These are phyloP conservation scores for Takashimella koratensis DNA, from an alignment of 1,284 basidiomycete species.

Conservation along the genomic window DNA sequence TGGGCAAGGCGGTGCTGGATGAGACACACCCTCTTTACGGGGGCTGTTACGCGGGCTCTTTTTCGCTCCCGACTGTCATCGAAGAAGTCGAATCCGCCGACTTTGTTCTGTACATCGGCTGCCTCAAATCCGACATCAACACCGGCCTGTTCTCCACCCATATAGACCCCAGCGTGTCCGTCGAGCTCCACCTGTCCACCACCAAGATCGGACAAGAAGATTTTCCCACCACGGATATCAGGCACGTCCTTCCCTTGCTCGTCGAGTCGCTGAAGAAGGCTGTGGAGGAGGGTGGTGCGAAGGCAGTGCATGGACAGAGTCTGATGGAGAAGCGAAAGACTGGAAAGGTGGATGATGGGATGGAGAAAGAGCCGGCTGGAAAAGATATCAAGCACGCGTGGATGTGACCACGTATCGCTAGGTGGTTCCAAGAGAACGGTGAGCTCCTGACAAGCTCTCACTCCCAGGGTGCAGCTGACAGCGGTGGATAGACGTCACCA, in stretches of 20 bases:
- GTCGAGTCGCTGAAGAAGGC: slow-evolving; percentile 38
- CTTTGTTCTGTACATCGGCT: slow-evolving; percentile 79
- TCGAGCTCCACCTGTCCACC: slow-evolving; percentile 77
- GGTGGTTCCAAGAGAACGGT: slow-evolving; percentile 69
- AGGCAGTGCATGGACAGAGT: slow-evolving; percentile 17
- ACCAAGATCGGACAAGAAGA: slow-evolving; percentile 58
- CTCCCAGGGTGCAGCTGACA: too few relatives aligned
- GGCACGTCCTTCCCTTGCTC: slow-evolving; percentile 49
- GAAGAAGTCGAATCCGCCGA: slow-evolving; percentile 76
- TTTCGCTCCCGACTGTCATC: slow-evolving; percentile 67
- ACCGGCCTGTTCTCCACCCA: slow-evolving; percentile 53
- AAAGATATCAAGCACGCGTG: slow-evolving; percentile 63
- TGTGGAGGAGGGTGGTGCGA: slow-evolving; percentile 19
- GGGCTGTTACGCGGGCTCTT: slow-evolving; percentile 77
- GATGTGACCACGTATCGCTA: slow-evolving; percentile 80
- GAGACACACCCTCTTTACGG: slow-evolving; percentile 79
- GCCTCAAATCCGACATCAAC: slow-evolving; percentile 83
- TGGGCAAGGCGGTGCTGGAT: slow-evolving; percentile 82
- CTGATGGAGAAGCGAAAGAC: slow-evolving; percentile 29
- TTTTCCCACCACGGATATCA: slow-evolving; percentile 51
- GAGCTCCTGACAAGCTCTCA: slow-evolving; percentile 40
- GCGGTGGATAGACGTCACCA: slow-evolving; percentile 59
- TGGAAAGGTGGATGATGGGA: slow-evolving; percentile 24
- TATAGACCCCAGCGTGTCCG: slow-evolving; percentile 56
- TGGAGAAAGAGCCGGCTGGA: slow-evolving; percentile 26